Conservation (phyloP, 2,329 filamentous ascomycete species). For the Clathrospora elynae region DNA sequence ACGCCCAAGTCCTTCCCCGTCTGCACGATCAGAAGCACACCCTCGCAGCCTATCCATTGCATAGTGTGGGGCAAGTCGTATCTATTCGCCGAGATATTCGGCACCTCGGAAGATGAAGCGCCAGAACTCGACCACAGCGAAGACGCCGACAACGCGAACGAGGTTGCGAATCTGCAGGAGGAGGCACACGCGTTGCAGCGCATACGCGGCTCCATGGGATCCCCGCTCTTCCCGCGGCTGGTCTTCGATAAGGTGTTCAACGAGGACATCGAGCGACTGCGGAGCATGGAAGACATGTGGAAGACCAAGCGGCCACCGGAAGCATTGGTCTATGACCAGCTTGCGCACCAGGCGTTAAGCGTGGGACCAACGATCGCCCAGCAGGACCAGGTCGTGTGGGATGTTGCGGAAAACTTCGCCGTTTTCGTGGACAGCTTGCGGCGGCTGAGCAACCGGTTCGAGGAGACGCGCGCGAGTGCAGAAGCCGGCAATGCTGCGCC, state of each 20-base stretch:
- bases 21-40: conserved; percentile 95
- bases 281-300: conserved; percentile 96
- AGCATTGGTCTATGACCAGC: conserved; percentile 69
- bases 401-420: conserved; percentile 77
- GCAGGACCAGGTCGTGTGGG: conserved; percentile 80
- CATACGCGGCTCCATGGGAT: conserved; percentile 81
- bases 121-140: conserved; percentile 78
- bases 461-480: conserved; percentile 64
- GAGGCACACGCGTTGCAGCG: conserved; percentile 83
- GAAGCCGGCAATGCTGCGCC: conserved; percentile 57
- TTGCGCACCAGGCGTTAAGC: conserved; percentile 60
- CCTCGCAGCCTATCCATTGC: conserved; percentile 95
- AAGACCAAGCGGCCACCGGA: conserved; percentile 77
- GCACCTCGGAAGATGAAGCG: conserved; percentile 83
- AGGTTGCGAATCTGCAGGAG: conserved; percentile 84
- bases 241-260: conserved; percentile 94
- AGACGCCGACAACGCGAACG: conserved; percentile 80
- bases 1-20: conserved; percentile 92
- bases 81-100: conserved; percentile 91
- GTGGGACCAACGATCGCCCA: conserved; percentile 60
- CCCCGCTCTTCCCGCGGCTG: conserved; percentile 72
- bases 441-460: conserved; percentile 74
- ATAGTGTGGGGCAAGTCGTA: conserved; percentile 99
- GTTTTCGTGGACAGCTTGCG: conserved; percentile 86
- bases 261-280: conserved; percentile 79